A percentile compares a stretch with the other conserved stretches of the same genome.
Conservation (phyloP, 148 eudicot genomes). For the Rhododendron simsii region DNA sequence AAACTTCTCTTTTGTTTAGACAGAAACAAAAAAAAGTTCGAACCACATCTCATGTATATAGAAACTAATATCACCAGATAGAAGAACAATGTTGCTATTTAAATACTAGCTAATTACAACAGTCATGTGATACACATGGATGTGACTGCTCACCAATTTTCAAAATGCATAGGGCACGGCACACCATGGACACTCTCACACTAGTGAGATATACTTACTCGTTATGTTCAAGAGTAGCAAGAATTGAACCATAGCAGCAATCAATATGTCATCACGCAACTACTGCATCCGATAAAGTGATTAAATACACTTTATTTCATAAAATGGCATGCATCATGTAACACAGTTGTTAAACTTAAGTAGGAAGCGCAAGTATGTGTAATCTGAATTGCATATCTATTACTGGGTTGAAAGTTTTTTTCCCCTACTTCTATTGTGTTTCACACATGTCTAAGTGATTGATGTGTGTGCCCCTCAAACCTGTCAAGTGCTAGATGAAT, state of each 20-base stretch:
- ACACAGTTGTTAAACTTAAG: background rate
- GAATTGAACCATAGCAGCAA: background rate
- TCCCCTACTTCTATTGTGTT: background rate
- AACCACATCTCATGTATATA: background rate
- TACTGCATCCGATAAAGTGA: background rate
- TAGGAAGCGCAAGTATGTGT: background rate
- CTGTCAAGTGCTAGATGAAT: background rate
- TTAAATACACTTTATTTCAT: background rate
- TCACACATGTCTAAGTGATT: background rate
- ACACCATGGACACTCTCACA: background rate
- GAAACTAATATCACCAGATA: background rate
- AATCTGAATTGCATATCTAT: background rate
- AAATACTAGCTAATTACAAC: background rate
- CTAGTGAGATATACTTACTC: background rate
- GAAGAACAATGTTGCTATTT: background rate
- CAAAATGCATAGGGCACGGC: background rate
- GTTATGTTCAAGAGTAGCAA: background rate
- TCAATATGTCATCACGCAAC: background rate
- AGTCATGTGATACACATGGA: background rate
- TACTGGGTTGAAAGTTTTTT: background rate
- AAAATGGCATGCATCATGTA: background rate
- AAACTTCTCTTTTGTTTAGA: background rate
- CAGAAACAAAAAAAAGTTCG: background rate
- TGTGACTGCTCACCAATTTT: background rate
- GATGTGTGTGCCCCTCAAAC: background rate